phyloP scores from a whole-genome alignment of 208 protist genomes.

The Crithidia expoeki region DNA sequence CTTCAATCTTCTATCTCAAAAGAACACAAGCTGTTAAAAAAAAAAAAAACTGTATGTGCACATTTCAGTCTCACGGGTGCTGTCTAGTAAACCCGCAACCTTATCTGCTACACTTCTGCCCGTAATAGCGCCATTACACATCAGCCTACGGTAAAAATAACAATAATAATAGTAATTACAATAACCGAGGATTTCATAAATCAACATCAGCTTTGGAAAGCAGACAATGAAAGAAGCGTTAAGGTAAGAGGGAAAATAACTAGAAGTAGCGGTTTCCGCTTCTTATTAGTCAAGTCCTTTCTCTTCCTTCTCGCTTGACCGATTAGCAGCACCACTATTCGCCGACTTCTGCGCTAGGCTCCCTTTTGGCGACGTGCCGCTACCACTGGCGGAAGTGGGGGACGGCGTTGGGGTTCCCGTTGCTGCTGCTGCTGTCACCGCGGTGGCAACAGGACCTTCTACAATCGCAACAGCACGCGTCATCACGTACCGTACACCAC shows the following conservation, averaged over 20 bases:
- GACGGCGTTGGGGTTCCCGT: neutral
- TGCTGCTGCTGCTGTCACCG: neutral
- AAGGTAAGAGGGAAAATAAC: no score
- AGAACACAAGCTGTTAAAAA: no score
- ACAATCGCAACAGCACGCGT: conserved; percentile 6
- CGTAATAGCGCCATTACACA: no score
- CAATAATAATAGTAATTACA: neutral
- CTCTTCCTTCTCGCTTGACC: conserved; percentile 1
- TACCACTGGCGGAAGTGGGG: neutral
- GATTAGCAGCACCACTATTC: neutral
- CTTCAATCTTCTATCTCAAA: no score
- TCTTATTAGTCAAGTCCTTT: conserved; percentile 5
- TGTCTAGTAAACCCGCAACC: no score
- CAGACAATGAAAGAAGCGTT: no score
- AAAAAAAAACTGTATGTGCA: no score
- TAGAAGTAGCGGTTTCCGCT: neutral
- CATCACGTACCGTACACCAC: conserved; percentile 37
- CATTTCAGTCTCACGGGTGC: no score
- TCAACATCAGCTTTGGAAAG: no score
- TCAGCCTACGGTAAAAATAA: neutral
- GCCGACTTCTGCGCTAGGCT: neutral
- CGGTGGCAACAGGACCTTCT: conserved; percentile 15
- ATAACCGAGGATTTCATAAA: neutral
- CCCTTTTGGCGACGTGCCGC: neutral
- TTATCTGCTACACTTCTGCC: no score